A percentile compares a stretch with the other conserved stretches of the same genome.
These are phyloP conservation scores for Ambrosiella xylebori DNA, from an alignment of 2,329 filamentous ascomycete genomes.

Conservation along the genomic window DNA sequence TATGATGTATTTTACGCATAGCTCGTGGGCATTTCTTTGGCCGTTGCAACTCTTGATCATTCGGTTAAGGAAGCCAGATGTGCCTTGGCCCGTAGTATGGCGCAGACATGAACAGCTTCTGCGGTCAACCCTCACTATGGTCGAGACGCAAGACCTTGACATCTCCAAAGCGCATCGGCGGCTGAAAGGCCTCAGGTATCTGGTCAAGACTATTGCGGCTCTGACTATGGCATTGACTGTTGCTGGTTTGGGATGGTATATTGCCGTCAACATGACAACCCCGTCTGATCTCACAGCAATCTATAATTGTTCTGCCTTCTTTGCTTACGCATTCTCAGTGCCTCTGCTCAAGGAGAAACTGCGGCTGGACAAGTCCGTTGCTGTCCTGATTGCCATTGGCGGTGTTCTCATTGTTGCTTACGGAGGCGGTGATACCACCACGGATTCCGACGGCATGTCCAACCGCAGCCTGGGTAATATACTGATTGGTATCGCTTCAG, in stretches of 20 bases:
- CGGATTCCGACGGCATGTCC: constrained; percentile 27
- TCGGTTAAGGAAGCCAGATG: constrained; percentile 57
- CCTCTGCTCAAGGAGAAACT: constrained; percentile 74
- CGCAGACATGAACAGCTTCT: constrained; percentile 37
- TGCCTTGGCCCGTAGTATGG: constrained; percentile 78
- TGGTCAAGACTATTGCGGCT: constrained; percentile 61
- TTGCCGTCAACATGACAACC: constrained; percentile 84
- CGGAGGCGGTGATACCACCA: constrained; percentile 40
- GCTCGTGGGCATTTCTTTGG: constrained; percentile 84
- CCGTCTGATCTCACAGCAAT: constrained; percentile 91
- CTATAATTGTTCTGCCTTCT: constrained; percentile 98
- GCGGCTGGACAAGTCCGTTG: constrained; percentile 66
- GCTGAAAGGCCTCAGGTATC: constrained; percentile 41
- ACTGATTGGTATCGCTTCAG: constrained; percentile 75
- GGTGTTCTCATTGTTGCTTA: constrained; percentile 94
- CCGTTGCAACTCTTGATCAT: constrained; percentile 66
- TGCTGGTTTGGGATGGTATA: constrained; percentile 86
- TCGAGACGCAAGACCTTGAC: constrained; percentile 60
- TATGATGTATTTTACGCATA: constrained; percentile 96
- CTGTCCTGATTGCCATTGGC: constrained; percentile 70
- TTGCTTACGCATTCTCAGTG: constrained; percentile 93
- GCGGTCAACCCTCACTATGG: constrained; percentile 54
- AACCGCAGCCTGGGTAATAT: constrained; percentile 71
- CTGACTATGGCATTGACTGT: constrained; percentile 77
- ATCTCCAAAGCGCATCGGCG: constrained; percentile 27